Base-by-base conservation (phyloP, 2,329 filamentous ascomycete species). In the Myriosclerotinia scirpicola region DNA sequence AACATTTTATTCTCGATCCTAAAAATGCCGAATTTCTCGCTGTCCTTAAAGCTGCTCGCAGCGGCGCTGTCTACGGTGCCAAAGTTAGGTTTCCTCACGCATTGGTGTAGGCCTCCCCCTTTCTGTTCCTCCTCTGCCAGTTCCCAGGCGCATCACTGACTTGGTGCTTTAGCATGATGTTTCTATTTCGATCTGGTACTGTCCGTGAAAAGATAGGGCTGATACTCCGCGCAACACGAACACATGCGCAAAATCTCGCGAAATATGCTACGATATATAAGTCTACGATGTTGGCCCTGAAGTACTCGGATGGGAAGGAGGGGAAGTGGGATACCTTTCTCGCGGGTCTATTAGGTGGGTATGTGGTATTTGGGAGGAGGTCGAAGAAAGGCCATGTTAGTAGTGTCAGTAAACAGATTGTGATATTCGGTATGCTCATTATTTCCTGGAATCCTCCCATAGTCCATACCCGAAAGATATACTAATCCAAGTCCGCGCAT, bases 71-170 rank as follows among this genome's bases (percentile, higher is more conserved):
- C 70, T 99, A 99, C 80, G 95, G 95, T 69, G 88, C 91, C 74
- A 98, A 98, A 86, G 92, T 99, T 79, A 93, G 95, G 71, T 98
- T 99, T 81, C 95, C 95, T 71, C 95, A 99, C 81, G 95, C 95
- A 69, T 85, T 99, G 73, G 95, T 99, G 85, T 88, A 82, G 70
- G 81, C n/a, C n/a, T 15, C 20, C 66, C 66, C 50, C 34, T 46
- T 38, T 56, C 50, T 30, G 50, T 22, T 46, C 40, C 20, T 26
- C 56, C 54, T 42, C 15, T 26, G 11, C 53, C 34, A 50, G 36
- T 36, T 30, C 22, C 1, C 9, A 42, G 1, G 30, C 30, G 20
- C 17, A 48, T 30, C 15, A 40, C 50, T 66, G n/a, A 67, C 15
- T 26, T 42, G 71, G 40, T 38, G 0, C 26, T 34, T 34, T 73